phyloP scores from a whole-genome alignment of 208 protist genomes.

The Strigomonas culicis region DNA sequence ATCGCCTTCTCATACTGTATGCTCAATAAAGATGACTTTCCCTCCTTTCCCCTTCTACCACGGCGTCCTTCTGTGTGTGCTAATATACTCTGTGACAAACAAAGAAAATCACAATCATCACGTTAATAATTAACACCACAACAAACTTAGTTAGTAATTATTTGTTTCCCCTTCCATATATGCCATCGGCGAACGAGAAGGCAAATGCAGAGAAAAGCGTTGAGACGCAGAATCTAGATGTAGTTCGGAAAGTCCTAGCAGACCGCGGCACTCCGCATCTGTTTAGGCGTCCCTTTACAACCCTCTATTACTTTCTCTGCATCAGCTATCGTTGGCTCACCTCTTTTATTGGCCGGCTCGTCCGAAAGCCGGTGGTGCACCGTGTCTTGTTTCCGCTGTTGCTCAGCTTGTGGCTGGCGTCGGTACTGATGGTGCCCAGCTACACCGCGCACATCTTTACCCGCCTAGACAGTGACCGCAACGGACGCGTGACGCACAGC shows the following conservation, averaged over 20 bases:
- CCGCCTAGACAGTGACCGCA: conserved; percentile 41
- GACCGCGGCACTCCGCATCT: neutral
- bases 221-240: too few species aligned
- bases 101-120: too few species aligned
- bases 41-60: neutral
- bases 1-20: neutral
- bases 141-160: too few species aligned
- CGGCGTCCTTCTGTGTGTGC: neutral
- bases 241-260: too few species aligned
- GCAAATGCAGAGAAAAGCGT: too few species aligned
- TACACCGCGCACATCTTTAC: conserved; percentile 32
- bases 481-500: conserved; percentile 35
- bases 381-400: conserved; percentile 37
- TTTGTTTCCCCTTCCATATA: too few species aligned
- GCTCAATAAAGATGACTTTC: neutral
- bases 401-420: conserved; percentile 28
- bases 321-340: neutral
- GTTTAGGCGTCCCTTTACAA: neutral
- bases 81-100: neutral
- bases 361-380: conserved; percentile 28
- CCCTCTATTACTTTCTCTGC: neutral
- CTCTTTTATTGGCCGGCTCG: neutral
- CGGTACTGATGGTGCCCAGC: conserved; percentile 38
- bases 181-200: too few species aligned
- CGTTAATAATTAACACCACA: too few species aligned